Percentiles rank a stretch among this genome's conserved stretches.
These are phyloP conservation scores for Volvariella surrecta DNA, from an alignment of 1,284 basidiomycete species.

Conservation along the genomic window DNA sequence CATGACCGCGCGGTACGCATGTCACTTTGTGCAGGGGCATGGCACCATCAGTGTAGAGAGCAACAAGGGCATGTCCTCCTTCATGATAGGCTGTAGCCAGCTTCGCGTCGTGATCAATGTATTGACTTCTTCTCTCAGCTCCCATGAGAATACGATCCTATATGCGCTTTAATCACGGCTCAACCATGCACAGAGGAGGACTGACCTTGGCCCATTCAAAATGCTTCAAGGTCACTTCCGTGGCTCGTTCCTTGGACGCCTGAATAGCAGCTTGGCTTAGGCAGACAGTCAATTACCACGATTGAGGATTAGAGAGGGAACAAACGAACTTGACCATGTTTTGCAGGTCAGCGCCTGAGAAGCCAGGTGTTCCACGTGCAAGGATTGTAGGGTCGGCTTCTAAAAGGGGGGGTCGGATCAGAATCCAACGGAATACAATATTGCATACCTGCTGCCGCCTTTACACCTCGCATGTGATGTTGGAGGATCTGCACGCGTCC, in stretches of 20 bases:
- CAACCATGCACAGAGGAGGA: conserved; percentile 3
- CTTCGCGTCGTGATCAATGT: conserved; percentile 80
- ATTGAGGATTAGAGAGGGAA: conserved; percentile 4
- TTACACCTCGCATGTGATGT: conserved; percentile 83
- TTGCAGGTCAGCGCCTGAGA: conserved; percentile 88
- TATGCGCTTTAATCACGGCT: conserved; percentile 4
- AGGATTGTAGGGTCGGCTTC: conserved; percentile 80
- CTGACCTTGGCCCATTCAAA: conserved; percentile 92
- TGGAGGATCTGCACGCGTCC: conserved; percentile 84
- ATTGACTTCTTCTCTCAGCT: conserved; percentile 83
- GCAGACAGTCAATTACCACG: conserved; percentile 5
- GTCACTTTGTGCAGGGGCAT: conserved; percentile 96
- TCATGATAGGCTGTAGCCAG: conserved; percentile 92
- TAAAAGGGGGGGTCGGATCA: conserved; percentile 15
- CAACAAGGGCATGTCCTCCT: conserved; percentile 89
- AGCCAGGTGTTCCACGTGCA: conserved; percentile 86
- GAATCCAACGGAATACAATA: conserved; percentile 2
- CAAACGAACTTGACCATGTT: conserved; percentile 84
- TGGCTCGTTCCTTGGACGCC: conserved; percentile 76
- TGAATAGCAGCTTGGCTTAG: conserved; percentile 83
- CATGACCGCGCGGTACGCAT: conserved; percentile 89
- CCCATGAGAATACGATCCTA: conserved; percentile 94
- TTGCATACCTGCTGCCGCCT: conserved; percentile 44
- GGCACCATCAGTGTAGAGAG: conserved; percentile 86
- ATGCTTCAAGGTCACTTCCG: conserved; percentile 67